phyloP scores from a whole-genome alignment of 1,139 yeast genomes.

The Schwanniomyces etchellsii region DNA sequence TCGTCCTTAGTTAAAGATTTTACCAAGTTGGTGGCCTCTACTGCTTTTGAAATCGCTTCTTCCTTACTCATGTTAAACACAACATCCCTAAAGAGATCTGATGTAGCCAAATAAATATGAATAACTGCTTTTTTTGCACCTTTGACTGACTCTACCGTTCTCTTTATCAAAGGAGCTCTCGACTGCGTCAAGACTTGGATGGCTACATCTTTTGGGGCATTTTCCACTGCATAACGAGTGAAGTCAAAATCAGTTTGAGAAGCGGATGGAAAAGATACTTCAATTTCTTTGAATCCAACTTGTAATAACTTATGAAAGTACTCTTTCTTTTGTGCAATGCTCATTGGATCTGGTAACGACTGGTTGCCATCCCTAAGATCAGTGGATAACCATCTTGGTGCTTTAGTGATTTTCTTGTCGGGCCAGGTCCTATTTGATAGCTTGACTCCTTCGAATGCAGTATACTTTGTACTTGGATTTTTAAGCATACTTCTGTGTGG shows the following conservation, averaged over 20 bases:
- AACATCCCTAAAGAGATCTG: constrained; percentile 42
- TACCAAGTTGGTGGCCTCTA: constrained; percentile 36
- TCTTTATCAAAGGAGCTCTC: constrained; percentile 37
- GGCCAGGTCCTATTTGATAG: constrained; percentile 44
- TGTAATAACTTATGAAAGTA: constrained; percentile 41
- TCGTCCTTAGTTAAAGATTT: constrained; percentile 39
- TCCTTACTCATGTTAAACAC: constrained; percentile 40
- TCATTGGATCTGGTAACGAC: constrained; percentile 47
- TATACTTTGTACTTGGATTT: constrained; percentile 39
- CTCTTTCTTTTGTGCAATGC: constrained; percentile 38
- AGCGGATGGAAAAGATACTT: constrained; percentile 45
- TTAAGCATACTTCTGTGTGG: constrained; percentile 27
- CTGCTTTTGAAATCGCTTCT: constrained; percentile 37
- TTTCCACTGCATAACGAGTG: constrained; percentile 43
- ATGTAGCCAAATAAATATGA: constrained; percentile 43
- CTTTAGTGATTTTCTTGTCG: constrained; percentile 28
- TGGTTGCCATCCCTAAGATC: constrained; percentile 49
- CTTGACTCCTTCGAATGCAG: constrained; percentile 29
- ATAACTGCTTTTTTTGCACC: constrained; percentile 47
- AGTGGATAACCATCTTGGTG: constrained; percentile 47
- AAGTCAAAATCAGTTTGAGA: constrained; percentile 47
- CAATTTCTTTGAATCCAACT: constrained; percentile 45
- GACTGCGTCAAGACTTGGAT: constrained; percentile 45
- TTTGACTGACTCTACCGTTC: constrained; percentile 42
- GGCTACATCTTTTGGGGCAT: constrained; percentile 41